A percentile compares a stretch with the other conserved stretches of the same genome.
Conservation (phyloP, 1,284 basidiomycete genomes). For the Ceratobasidium sp. region DNA sequence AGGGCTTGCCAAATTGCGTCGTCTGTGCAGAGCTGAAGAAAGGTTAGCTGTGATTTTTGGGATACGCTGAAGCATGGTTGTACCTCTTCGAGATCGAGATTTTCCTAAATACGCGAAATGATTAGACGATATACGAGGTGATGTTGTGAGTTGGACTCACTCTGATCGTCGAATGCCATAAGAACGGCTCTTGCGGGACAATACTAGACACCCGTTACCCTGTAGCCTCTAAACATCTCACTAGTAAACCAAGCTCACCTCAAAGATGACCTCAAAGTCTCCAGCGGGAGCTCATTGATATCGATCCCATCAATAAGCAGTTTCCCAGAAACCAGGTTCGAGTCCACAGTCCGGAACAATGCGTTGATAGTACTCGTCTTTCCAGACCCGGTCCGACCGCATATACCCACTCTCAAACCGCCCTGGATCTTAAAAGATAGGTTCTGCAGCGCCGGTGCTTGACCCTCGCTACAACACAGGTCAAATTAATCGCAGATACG, state of each 20-base stretch:
- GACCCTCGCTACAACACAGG: slow-evolving; percentile 47
- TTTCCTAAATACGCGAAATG: not conserved
- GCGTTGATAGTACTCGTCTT: slow-evolving; percentile 45
- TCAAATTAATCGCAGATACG: too few relatives aligned
- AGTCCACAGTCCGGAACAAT: slow-evolving; percentile 43
- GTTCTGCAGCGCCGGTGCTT: slow-evolving; percentile 53
- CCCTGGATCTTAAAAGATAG: slow-evolving; percentile 49
- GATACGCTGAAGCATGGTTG: not conserved
- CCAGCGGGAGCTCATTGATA: slow-evolving; percentile 37
- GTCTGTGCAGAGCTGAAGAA: not conserved
- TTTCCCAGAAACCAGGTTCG: slow-evolving; percentile 27
- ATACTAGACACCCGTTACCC: slow-evolving; percentile 44
- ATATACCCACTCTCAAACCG: slow-evolving; percentile 51
- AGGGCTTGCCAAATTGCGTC: not conserved
- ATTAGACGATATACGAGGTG: not conserved
- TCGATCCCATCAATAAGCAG: slow-evolving; percentile 47
- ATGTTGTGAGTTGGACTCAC: slow-evolving; percentile 45
- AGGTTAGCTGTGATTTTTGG: not conserved
- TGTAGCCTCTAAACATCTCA: not conserved
- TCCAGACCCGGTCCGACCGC: slow-evolving; percentile 44
- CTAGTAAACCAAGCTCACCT: not conserved
- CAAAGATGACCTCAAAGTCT: slow-evolving; percentile 41
- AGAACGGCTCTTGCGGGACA: slow-evolving; percentile 50
- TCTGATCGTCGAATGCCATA: slow-evolving; percentile 49
- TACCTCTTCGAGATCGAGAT: slow-evolving; percentile 9